phyloP scores from a whole-genome alignment of 2,329 filamentous ascomycete genomes.

The Pyrenochaeta sp. region DNA sequence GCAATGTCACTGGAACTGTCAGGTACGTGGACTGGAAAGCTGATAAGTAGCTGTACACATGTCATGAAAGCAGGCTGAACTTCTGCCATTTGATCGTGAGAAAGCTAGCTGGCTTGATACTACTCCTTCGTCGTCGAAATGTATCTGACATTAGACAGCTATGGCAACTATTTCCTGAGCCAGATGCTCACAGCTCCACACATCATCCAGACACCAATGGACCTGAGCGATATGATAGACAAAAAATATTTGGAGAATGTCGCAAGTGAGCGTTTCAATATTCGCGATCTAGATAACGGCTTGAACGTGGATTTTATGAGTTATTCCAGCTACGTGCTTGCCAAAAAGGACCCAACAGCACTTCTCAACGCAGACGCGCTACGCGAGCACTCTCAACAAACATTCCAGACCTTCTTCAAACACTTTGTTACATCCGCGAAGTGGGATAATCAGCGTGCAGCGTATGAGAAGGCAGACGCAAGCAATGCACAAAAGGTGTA shows the following conservation, averaged over 20 bases:
- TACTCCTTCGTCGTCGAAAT: no score
- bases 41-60: no score
- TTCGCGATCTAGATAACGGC: conserved; percentile 25
- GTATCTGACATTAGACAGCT: no score
- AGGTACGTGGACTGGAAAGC: no score
- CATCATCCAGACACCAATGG: no score
- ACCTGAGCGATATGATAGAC: no score
- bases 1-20: no score
- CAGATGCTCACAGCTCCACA: no score
- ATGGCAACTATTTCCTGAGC: no score
- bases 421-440: conserved; percentile 13
- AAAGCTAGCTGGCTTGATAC: no score
- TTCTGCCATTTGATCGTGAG: no score
- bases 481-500: neutral
- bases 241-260: conserved; percentile 2
- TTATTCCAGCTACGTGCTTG: conserved; percentile 31
- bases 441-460: neutral
- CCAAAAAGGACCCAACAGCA: conserved; percentile 17
- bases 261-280: conserved; percentile 20
- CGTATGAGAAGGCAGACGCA: neutral
- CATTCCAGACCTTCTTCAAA: conserved; percentile 38
- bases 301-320: conserved; percentile 41
- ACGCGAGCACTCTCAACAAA: conserved; percentile 16
- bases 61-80: no score
- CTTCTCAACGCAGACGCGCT: conserved; percentile 18